Conservation (phyloP, 2,329 filamentous ascomycete genomes). For the Sarocladium brachiariae region DNA sequence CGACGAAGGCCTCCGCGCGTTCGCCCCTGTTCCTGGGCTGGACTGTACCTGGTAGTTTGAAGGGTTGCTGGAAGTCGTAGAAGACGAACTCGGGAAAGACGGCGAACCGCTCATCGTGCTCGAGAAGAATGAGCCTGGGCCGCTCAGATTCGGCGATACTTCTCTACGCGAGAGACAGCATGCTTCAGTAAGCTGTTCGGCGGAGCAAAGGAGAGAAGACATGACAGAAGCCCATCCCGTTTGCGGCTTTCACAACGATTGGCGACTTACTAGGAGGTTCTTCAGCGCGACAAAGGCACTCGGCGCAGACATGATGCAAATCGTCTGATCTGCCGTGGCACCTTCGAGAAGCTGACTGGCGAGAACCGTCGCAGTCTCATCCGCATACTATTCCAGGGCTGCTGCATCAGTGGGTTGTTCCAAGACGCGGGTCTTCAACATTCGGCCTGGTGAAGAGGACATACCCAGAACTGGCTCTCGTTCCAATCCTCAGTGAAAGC, state of each 20-base stretch:
- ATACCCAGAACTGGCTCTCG: constrained; percentile 75
- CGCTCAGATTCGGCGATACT: constrained; percentile 13
- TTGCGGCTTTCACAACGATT: too few relatives aligned
- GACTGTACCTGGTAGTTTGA: constrained; percentile 53
- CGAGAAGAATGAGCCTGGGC: constrained; percentile 60
- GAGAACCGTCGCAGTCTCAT: constrained; percentile 59
- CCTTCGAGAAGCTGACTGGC: constrained; percentile 60
- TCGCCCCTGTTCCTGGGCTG: neutral
- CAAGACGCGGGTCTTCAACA: too few relatives aligned
- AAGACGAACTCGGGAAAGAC: constrained; percentile 68
- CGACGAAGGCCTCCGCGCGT: too few relatives aligned
- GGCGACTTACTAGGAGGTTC: constrained; percentile 52
- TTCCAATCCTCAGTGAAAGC: constrained; percentile 78
- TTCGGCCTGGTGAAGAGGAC: constrained; percentile 18
- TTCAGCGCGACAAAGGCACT: constrained; percentile 72
- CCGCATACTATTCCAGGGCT: constrained; percentile 50
- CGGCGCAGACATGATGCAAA: constrained; percentile 67
- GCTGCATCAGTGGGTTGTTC: too few relatives aligned
- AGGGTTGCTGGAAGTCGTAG: constrained; percentile 67
- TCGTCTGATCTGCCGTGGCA: constrained; percentile 46
- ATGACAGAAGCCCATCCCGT: too few relatives aligned
- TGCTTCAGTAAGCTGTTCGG: too few relatives aligned
- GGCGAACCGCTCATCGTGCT: constrained; percentile 66
- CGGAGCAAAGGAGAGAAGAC: too few relatives aligned
- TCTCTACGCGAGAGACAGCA: too few relatives aligned